Evolutionary conservation across 192 early-diverging fungal genomes (phyloP).

Genomic region (Coemansia sp.): DNA sequence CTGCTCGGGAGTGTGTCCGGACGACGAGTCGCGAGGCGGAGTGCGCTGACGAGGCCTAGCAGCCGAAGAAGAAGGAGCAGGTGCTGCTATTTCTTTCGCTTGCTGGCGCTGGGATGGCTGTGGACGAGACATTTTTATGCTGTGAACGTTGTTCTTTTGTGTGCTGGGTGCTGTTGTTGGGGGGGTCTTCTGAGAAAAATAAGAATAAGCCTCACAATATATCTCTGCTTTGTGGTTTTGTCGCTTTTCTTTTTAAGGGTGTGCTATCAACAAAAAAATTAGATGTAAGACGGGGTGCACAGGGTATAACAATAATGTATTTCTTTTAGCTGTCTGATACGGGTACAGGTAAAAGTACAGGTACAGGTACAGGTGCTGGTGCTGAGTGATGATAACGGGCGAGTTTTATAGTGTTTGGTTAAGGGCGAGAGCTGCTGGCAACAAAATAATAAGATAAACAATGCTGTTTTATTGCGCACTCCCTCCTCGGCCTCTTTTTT

Average conservation of each 20-base stretch:
- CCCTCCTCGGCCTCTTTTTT: neutral
- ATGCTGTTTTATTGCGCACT: neutral
- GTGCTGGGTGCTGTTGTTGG: constrained; percentile 1
- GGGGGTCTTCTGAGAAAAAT: too few relatives aligned
- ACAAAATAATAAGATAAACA: neutral
- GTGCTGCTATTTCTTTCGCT: neutral
- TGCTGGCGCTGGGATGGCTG: constrained; percentile 17
- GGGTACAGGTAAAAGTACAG: neutral
- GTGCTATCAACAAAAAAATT: neutral
- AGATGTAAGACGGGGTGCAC: constrained; percentile 7
- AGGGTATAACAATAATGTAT: neutral
- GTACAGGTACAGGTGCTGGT: neutral
- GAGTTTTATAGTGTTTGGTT: neutral
- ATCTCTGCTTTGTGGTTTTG: neutral
- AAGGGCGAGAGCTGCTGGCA: neutral
- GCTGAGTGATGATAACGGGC: neutral
- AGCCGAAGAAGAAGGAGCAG: neutral
- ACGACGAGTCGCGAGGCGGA: constrained; percentile 8
- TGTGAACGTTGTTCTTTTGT: too few relatives aligned
- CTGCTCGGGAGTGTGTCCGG: constrained; percentile 6
- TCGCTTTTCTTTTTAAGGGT: neutral
- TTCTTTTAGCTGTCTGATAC: constrained; percentile 1
- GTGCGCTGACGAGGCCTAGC: constrained; percentile 19
- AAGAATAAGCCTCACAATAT: neutral
- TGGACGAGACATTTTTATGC: constrained; percentile 23